These are phyloP conservation scores for Microcyclospora tardicrescens DNA, from an alignment of 2,329 filamentous ascomycete genomes.

Conservation along the genomic window DNA sequence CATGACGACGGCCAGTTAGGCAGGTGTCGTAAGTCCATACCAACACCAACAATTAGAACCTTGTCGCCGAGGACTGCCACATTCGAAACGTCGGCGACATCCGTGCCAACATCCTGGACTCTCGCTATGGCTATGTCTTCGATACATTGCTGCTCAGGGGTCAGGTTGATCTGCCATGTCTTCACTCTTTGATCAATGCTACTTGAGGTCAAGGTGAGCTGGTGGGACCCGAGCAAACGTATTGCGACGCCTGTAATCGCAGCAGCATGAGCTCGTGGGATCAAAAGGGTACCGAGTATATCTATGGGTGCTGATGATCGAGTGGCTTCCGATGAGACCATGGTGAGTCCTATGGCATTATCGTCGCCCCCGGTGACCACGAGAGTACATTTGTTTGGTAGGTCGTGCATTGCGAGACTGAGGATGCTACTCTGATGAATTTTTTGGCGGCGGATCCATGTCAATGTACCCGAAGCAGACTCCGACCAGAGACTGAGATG, in stretches of 20 bases:
- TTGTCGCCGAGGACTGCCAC: constrained; percentile 22
- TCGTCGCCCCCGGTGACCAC: constrained; percentile 78
- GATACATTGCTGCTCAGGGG: constrained; percentile 8
- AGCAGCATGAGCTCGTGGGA: constrained; percentile 55
- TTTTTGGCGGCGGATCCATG: constrained; percentile 28
- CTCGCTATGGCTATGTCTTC: constrained; percentile 22
- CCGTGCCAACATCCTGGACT: constrained; percentile 27
- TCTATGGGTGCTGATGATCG: constrained; percentile 11
- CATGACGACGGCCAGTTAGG: no score
- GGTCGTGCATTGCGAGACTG: constrained; percentile 24
- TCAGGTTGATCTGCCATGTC: constrained; percentile 29
- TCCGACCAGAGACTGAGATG: constrained; percentile 37
- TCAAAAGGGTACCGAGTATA: constrained; percentile 1
- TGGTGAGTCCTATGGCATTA: constrained; percentile 56
- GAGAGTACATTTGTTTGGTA: constrained; percentile 29
- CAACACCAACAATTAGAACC: constrained; percentile 36
- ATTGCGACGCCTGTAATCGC: constrained; percentile 49
- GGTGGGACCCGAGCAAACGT: constrained; percentile 8
- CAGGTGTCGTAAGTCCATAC: constrained; percentile 27
- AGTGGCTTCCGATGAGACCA: constrained; percentile 9
- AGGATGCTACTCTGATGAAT: constrained; percentile 80
- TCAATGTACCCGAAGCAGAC: constrained; percentile 4
- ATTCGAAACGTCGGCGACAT: constrained; percentile 43
- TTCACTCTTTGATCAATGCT: constrained; percentile 38
- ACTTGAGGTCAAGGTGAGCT: constrained; percentile 13